Evolutionary conservation across 1,139 yeast genomes (phyloP), one percentile per base, ranked within the genome.

Genomic region (Pichia sp.): DNA sequence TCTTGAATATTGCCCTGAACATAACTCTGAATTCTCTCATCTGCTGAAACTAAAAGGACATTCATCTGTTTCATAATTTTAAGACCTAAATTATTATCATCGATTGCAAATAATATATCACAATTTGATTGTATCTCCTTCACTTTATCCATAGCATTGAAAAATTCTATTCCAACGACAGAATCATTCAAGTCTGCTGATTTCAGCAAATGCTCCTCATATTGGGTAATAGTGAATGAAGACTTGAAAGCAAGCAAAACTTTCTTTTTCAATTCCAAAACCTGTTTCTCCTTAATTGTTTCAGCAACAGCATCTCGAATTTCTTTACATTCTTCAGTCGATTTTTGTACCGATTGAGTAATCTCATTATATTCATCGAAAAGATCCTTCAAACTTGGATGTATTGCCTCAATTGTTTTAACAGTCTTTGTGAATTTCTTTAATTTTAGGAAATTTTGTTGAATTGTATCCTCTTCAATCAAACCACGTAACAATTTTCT

Each of bases 381-480:
- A 41, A 84, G 58, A 15, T 61, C 64, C 31, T 64, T 62, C 12
- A 75, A 49, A 35, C 61, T 64, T 4, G 56, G 59, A 25, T 67
- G 68, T 12, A 81, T 63, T 2, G 66, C 55, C 36, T 64, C 65
- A 26, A 81, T 63, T 34, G 67, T 69, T 38, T 63, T 65, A 12
- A 78, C 71, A 10, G 77, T 66, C 2, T 83, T 79, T 42, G 69
- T 72, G 51, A 79, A 84, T 42, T 77, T 84, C 50, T 74, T 77
- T 41, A 88, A 64, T 0, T 77, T 67, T 14, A 61, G 54, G 4
- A 75, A 64, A 51, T 84, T 85, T 41, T 75, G 75, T 48, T 72
- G 75, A 43, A 86, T 65, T 34, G 85, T 65, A 44, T 84, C 88
- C n/a, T 69, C 68, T 53, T 86, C 95, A 14, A 86, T 68, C 39